Evolutionary conservation across 768 basidiomycete species (phyloP).

Genomic region (Leccinum obscurum): DNA sequence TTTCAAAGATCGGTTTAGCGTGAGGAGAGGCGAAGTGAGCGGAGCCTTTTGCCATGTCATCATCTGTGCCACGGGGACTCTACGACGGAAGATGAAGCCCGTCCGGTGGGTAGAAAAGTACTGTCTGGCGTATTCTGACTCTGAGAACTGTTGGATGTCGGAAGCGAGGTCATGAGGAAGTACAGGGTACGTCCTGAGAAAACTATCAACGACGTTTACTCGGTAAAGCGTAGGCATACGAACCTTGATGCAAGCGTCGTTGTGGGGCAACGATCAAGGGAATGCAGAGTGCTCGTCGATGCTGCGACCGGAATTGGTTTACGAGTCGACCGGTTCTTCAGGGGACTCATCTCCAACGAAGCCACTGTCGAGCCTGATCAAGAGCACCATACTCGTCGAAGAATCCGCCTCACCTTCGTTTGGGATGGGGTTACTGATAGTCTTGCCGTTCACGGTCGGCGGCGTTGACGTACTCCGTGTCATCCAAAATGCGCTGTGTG

Average conservation of each 20-base stretch:
- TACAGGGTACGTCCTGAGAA: conserved; percentile 65
- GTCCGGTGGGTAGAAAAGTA: conserved; percentile 92
- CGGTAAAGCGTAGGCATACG: conserved; percentile 22
- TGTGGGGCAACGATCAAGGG: conserved; percentile 29
- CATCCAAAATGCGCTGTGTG: conserved; percentile 35
- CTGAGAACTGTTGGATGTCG: conserved; percentile 85
- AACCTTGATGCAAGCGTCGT: conserved; percentile 67
- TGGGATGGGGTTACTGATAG: conserved; percentile 66
- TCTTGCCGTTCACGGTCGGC: conserved; percentile 57
- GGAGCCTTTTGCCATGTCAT: conserved; percentile 91
- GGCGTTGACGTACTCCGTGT: conserved; percentile 37
- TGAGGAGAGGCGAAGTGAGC: conserved; percentile 72
- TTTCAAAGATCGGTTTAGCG: conserved; percentile 61
- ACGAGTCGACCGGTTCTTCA: conserved; percentile 60
- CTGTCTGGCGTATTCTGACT: conserved; percentile 80
- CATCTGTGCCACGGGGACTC: conserved; percentile 79
- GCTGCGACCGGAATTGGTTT: conserved; percentile 62
- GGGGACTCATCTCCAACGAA: conserved; percentile 71
- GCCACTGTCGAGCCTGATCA: conserved; percentile 45
- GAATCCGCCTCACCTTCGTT: conserved; percentile 56
- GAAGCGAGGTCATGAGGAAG: conserved; percentile 78
- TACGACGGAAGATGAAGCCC: conserved; percentile 82
- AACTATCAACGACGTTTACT: conserved; percentile 11
- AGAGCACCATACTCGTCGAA: not conserved
- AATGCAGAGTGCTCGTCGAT: conserved; percentile 28